Percentiles rank a stretch among this genome's conserved stretches.
Evolutionary conservation across 169 alveolate species (phyloP).

Genomic region (Perkinsus marinus): DNA sequence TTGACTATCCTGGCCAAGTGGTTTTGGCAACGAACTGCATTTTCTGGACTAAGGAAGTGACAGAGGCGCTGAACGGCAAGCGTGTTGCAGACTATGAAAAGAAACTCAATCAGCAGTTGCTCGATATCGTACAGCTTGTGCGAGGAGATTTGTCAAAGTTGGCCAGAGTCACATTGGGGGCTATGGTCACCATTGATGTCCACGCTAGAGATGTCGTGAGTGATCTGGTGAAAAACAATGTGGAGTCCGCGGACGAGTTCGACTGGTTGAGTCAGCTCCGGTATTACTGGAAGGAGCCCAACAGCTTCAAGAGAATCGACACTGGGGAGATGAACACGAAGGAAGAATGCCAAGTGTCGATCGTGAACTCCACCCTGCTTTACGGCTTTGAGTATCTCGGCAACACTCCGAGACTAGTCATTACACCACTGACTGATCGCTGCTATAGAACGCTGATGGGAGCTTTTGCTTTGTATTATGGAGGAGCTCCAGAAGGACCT

Average conservation of each 20-base stretch:
- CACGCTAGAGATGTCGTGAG: conserved; percentile 61
- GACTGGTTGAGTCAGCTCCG: conserved; percentile 78
- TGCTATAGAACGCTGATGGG: conserved; percentile 74
- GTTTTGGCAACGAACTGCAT: conserved; percentile 17
- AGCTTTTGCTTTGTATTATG: conserved; percentile 68
- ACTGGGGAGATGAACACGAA: conserved; percentile 11
- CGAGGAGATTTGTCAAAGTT: conserved; percentile 47
- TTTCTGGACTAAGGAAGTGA: conserved; percentile 29
- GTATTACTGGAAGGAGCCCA: conserved; percentile 44
- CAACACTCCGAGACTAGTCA: conserved; percentile 67
- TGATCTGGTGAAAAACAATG: conserved; percentile 27
- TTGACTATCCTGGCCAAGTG: conserved; percentile 38
- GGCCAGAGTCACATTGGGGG: conserved; percentile 42
- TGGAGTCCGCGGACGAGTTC: conserved; percentile 43
- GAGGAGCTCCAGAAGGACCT: conserved; percentile 91
- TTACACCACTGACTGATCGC: conserved; percentile 77
- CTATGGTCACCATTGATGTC: conserved; percentile 59
- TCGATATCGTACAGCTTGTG: conserved; percentile 38
- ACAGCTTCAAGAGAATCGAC: not conserved
- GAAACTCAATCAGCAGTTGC: conserved; percentile 26
- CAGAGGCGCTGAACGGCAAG: conserved; percentile 7
- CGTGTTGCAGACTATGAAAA: not conserved
- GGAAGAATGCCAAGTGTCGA: conserved; percentile 31
- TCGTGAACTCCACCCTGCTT: conserved; percentile 57
- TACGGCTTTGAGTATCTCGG: conserved; percentile 83